Base-by-base conservation (phyloP, 2,329 filamentous ascomycete species). In the Aureobasidium lini region DNA sequence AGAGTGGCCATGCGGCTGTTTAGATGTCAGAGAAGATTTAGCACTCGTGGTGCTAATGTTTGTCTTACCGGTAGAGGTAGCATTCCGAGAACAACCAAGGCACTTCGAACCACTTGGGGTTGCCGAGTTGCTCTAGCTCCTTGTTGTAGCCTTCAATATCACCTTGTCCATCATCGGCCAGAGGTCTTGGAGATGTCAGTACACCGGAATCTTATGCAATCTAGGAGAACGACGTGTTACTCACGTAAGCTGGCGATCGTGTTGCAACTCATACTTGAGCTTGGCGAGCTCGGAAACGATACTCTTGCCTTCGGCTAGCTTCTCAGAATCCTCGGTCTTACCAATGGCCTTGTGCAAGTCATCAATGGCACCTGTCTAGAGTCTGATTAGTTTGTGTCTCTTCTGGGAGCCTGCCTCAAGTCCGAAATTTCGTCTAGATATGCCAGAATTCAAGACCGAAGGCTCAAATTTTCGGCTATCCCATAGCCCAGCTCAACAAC, bases 241-340 rank as follows among this genome's bases (percentile, higher is more conserved):
- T 63, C 79, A 93, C 89, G 82, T 86, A 66, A 97, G 74, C 63
- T 83, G 78, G 44, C 91, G 84, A 73, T 96, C 86, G 71, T 99
- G 94, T 71, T 96, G 89, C 46, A 97, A 77, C 75, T 97, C 93
- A 75, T 97, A 96, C 76, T 99, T 99, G 67, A 99, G 80, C 64
- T 81, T 83, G 5, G 87, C 87, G 11, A 99, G 80, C 65, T 88
- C 82, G 70, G 88, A 84, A 43, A 95, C 82, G 62, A 99, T 91
- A 66, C 78, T 79, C 78, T 96, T 96, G 68, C 94, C 94, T 73
- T 97, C 94, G 28, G 82, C 82, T 36, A 80, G 74, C 69, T 87
- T 88, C 61, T 84, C 80, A 9, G 84, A 73, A 54, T 90, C 84
- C 37, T 81, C 78, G 56, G 79, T 77, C 60, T 78, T 75, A 36